Evolutionary conservation across 148 eudicot genomes (phyloP).

Genomic region (Camellia lanceoleosa): DNA sequence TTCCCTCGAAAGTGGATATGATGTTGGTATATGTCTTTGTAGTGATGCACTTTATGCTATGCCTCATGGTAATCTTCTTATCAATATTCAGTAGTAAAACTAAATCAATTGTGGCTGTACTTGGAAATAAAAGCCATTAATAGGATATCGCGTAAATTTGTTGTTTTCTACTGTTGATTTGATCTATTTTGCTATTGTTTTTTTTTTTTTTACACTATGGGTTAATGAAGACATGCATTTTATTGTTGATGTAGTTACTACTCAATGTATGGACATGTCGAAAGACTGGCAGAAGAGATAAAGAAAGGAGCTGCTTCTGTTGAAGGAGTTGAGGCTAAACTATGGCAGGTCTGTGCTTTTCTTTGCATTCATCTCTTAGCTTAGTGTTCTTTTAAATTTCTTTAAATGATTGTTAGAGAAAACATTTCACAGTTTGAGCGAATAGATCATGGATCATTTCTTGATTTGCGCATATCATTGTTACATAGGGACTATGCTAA

Average conservation of each 20-base stretch:
- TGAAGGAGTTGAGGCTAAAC: conserved; percentile 74
- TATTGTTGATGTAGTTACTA: conserved; percentile 51
- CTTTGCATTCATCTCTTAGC: not conserved
- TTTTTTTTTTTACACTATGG: too few relatives aligned
- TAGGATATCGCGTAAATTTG: not conserved
- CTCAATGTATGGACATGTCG: conserved; percentile 75
- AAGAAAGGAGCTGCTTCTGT: conserved; percentile 74
- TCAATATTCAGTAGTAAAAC: not conserved
- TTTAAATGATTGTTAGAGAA: too few relatives aligned
- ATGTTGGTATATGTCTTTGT: not conserved
- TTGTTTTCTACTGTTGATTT: not conserved
- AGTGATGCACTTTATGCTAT: not conserved
- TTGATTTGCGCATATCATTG: too few relatives aligned
- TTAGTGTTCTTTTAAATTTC: too few relatives aligned
- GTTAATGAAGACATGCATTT: too few relatives aligned
- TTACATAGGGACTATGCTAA: too few relatives aligned
- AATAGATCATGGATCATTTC: too few relatives aligned
- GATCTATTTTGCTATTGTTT: not conserved
- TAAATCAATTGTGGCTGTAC: not conserved
- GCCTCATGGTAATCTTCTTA: too few relatives aligned
- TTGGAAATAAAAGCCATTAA: not conserved
- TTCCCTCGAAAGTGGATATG: not conserved
- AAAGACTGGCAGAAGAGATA: conserved; percentile 64
- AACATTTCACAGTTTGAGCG: too few relatives aligned
- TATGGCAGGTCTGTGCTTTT: conserved; percentile 62